Evolutionary conservation across 2,329 filamentous ascomycete species (phyloP), one percentile per base, ranked within the genome.

Genomic region (Colletotrichum orbiculare): DNA sequence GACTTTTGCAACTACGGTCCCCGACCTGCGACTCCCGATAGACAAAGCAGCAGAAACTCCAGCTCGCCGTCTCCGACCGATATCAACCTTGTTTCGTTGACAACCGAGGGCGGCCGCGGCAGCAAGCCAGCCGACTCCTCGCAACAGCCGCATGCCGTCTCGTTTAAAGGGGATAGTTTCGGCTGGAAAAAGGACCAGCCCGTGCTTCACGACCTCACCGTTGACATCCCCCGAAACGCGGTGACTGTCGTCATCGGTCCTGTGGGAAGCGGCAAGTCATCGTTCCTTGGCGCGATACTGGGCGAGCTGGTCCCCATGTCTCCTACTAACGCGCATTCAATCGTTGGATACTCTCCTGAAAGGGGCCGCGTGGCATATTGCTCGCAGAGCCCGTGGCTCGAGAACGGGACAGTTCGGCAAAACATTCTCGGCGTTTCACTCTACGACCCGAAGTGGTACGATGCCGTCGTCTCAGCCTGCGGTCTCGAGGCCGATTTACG

Each of bases 1-100:
- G 65, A 68, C 25, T 73, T 68, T n/a, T 71, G 64, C 50, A 69
- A 67, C 38, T 59, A 39, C 11, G 13, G 37, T 10, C 12, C 1
- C 7, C 7, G 10, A 6, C 9, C 47, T 2, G n/a, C 4, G 25
- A 8, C 6, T 1, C 7, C 5, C 13, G 12, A 45, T n/a, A 2
- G 25, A 13, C 9, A 3, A 6, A n/a, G 25, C 25, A 25, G 25
- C 25, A 25, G 25, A 25, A 25, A 4, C 25, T 25, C n/a, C 2
- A 9, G 4, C 25, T 25, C 25, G 25, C 25, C 25, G 25, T 25
- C 25, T 3, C 4, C 8, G 3, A 9, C 37, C 37, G 48, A 37
- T 6, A 11, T 13, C 13, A n/a, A 33, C 6, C 43, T 41, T 6
- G 11, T 10, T 8, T 13, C 57, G 7, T 25, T 38, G 5, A 35